Evolutionary conservation across 2,329 filamentous ascomycete genomes (phyloP), one percentile per base, ranked within the genome.

Genomic region (Diplocarpon rosae): DNA sequence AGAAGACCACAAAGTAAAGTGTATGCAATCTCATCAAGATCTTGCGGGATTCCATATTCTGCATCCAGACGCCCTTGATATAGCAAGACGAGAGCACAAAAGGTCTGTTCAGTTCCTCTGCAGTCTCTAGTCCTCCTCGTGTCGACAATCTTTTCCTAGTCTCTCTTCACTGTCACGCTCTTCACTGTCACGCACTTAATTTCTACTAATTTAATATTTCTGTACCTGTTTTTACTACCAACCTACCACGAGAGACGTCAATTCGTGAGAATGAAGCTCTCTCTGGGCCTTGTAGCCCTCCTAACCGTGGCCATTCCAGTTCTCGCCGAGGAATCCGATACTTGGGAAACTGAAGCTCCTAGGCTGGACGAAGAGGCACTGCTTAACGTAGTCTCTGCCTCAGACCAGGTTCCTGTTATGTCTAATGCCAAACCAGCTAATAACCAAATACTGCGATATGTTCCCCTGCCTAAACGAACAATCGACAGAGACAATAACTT

Each of bases 211-310:
- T 24, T 24, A 3, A 7, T 7, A 24, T 24, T 24, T 24, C 20
- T 24, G 20, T 24, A 24, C 20, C 7, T 24, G 3, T 24, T 24
- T 24, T 4, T 24, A 24, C 20, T n/a, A n/a, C 20, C 20, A 24
- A 4, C 20, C 3, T 24, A 24, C 20, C 20, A 3, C 3, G 20
- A 3, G 20, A 17, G 7, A 30, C 13, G 30, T 16, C 28, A 16
- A 17, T 17, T 24, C 10, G 13, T 15, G 33, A 50, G n/a, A 28
- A 50, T 50, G 47, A 49, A 47, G 48, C 48, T 43, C 15, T 40
- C 38, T 27, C 38, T 48, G 13, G 28, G 38, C 6, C 28, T 48
- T 20, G 38, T 32, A 16, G 40, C 43, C 33, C 11, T 46, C 15
- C 41, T 52, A 5, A 36, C 47, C 17, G 16, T 44, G 40, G 43